Conservation (phyloP, 768 basidiomycete species). For the Lactarius evosmus region DNA sequence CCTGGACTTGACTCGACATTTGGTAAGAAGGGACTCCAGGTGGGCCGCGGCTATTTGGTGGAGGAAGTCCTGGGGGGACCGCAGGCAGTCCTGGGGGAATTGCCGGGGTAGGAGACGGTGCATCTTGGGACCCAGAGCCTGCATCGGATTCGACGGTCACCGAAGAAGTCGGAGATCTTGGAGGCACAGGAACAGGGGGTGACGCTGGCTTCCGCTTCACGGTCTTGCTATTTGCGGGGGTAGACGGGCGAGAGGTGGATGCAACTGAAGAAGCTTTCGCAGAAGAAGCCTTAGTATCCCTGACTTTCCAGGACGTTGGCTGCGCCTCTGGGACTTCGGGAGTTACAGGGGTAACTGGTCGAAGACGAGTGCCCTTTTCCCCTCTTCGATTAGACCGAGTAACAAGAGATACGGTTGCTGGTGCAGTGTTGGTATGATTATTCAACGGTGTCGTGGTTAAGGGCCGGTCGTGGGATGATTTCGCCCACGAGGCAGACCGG, state of each 20-base stretch:
- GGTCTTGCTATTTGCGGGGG: conserved; percentile 40
- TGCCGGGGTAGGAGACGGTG: conserved; percentile 40
- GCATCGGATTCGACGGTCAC: conserved; percentile 31
- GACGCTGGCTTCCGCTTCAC: conserved; percentile 18
- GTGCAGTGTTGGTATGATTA: conserved; percentile 31
- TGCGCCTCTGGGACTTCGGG: conserved; percentile 23
- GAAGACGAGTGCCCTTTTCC: conserved; percentile 32
- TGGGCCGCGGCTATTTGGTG: conserved; percentile 42
- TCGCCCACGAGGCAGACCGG: conserved; percentile 48
- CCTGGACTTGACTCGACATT: conserved; percentile 82
- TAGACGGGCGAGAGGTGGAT: conserved; percentile 57
- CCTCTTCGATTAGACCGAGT: conserved; percentile 30
- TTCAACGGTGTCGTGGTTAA: conserved; percentile 32
- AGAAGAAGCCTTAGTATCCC: conserved; percentile 45
- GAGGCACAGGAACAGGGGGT: conserved; percentile 25
- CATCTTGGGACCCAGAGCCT: conserved; percentile 30
- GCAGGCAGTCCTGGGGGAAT: conserved; percentile 52
- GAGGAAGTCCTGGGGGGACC: conserved; percentile 54
- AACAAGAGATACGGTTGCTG: conserved; percentile 1
- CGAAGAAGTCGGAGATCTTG: conserved; percentile 31
- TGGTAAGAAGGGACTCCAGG: conserved; percentile 57
- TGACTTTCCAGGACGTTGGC: conserved; percentile 24
- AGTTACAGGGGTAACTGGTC: conserved; percentile 43
- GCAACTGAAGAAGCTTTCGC: conserved; percentile 45
- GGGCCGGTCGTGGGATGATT: conserved; percentile 29